Evolutionary conservation across 768 basidiomycete genomes (phyloP).

Genomic region (Pleurotus djamor): DNA sequence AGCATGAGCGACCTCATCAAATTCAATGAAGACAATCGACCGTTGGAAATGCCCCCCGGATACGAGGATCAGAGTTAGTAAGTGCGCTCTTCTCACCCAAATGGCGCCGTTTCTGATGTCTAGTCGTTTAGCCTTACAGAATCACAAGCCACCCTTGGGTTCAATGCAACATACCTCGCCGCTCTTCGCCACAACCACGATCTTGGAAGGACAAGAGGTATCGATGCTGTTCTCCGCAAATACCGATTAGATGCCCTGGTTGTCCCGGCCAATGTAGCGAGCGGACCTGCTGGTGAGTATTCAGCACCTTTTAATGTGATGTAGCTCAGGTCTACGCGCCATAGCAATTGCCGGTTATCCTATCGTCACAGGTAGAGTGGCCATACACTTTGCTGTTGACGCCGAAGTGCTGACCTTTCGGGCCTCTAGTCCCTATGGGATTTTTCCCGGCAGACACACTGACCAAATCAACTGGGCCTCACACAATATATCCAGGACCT

Average conservation of each 20-base stretch:
- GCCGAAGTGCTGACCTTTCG: background rate
- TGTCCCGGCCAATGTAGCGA: conserved; percentile 39
- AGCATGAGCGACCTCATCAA: conserved; percentile 54
- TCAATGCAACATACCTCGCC: conserved; percentile 39
- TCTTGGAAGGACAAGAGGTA: conserved; percentile 49
- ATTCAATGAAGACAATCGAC: conserved; percentile 52
- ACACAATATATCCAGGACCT: conserved; percentile 46
- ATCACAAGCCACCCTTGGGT: conserved; percentile 35
- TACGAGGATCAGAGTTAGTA: conserved; percentile 36
- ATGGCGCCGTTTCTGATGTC: background rate
- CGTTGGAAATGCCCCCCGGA: conserved; percentile 41
- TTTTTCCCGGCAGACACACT: conserved; percentile 50
- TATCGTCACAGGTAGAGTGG: conserved; percentile 52
- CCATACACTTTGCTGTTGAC: background rate
- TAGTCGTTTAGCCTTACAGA: conserved; percentile 26
- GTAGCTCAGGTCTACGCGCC: background rate
- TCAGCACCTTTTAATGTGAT: background rate
- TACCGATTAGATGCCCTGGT: conserved; percentile 51
- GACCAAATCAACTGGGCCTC: conserved; percentile 33
- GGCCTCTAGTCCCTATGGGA: conserved; percentile 50
- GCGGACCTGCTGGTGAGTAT: conserved; percentile 22
- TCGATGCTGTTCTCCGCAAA: conserved; percentile 47
- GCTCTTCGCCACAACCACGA: conserved; percentile 43
- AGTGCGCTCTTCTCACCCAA: conserved; percentile 7
- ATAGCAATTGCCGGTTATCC: conserved; percentile 65